Base-by-base conservation (phyloP, 2,329 filamentous ascomycete species). In the Neonectria coccinea region DNA sequence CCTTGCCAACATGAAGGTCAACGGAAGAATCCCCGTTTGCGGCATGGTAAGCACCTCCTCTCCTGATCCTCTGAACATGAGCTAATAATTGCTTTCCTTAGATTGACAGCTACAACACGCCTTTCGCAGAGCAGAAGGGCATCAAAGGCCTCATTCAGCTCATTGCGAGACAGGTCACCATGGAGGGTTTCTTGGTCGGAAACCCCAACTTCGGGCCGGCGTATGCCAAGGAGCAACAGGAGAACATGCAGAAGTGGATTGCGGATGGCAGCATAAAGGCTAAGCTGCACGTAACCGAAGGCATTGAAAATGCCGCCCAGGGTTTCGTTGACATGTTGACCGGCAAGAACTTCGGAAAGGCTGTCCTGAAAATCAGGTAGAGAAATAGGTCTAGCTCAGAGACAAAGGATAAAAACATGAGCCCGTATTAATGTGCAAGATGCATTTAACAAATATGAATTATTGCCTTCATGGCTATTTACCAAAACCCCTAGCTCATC, bases 291-390 rank as follows among this genome's bases (percentile, higher is more conserved):
- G 81, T 92, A 62, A 93, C 90, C 0, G 84, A 90, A 58, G 92
- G 93, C 20, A 94, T 97, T 64, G 93, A 97, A 66, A 89, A 92
- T n/a, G 90, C 90, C 1, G 82, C 88, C 6, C 87, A 94, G 61
- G 93, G 91, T 0, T 84, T 97, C 65, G 79, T 95, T 12, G 91
- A 89, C 12, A 89, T 97, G 83, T 84, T 96, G 59, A 78, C 87
- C 74, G 93, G 93, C 52, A 86, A 91, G 79, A 97, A 97, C 82
- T 92, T 94, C 79, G 93, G 93, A 71, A 97, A 97, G 86, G 91
- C 92, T 16, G 86, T 96, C 22, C 74, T 96, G 73, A 91, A 92
- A 83, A 78, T 86, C n/a, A 66, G 68, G 39, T 69, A 69, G 14
- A 39, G 6, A n/a, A 7, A 39, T 39, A 1, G 6, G 12, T 39